These are phyloP conservation scores for Massariosphaeria phaeospora DNA, from an alignment of 495 filamentous ascomycete species.

Conservation along the genomic window DNA sequence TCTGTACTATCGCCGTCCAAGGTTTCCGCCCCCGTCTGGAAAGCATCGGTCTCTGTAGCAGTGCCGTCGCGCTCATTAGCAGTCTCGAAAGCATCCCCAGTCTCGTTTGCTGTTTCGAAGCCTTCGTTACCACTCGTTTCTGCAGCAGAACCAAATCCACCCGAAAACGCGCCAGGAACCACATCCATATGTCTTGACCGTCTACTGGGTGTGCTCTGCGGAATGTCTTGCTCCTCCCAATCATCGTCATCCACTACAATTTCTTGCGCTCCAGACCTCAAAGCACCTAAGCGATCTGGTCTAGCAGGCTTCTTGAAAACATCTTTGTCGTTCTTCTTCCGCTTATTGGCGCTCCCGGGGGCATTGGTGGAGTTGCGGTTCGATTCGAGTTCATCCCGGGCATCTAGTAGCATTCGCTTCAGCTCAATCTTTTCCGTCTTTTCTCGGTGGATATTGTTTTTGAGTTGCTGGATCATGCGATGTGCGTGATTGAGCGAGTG, in stretches of 20 bases:
- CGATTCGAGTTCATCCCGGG: conserved; percentile 85
- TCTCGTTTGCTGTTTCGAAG: conserved; percentile 83
- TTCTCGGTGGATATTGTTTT: conserved; percentile 90
- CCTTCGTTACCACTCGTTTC: conserved; percentile 52
- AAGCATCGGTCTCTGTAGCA: conserved; percentile 79
- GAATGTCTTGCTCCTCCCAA: conserved; percentile 78
- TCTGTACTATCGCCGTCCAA: conserved; percentile 75
- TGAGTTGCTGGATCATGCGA: conserved; percentile 89
- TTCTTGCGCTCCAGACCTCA: conserved; percentile 70
- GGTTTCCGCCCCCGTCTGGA: conserved; percentile 83
- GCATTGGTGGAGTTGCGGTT: conserved; percentile 54
- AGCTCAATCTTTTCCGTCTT: conserved; percentile 97
- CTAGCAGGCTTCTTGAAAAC: conserved; percentile 70
- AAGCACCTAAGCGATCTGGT: conserved; percentile 69
- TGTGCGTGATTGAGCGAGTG: conserved; percentile 92
- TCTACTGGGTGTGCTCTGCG: conserved; percentile 48
- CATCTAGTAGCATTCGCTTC: conserved; percentile 91
- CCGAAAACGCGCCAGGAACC: conserved; percentile 40
- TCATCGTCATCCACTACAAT: conserved; percentile 68
- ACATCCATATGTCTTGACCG: conserved; percentile 20
- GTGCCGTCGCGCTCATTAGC: conserved; percentile 70
- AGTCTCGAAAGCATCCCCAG: conserved; percentile 77
- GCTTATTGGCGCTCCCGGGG: conserved; percentile 52
- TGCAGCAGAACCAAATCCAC: conserved; percentile 39
- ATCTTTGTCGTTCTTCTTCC: conserved; percentile 61